Evolutionary conservation across 2,329 filamentous ascomycete genomes (phyloP), one percentile per base, ranked within the genome.

Genomic region (Ceratocystis alfenasii): DNA sequence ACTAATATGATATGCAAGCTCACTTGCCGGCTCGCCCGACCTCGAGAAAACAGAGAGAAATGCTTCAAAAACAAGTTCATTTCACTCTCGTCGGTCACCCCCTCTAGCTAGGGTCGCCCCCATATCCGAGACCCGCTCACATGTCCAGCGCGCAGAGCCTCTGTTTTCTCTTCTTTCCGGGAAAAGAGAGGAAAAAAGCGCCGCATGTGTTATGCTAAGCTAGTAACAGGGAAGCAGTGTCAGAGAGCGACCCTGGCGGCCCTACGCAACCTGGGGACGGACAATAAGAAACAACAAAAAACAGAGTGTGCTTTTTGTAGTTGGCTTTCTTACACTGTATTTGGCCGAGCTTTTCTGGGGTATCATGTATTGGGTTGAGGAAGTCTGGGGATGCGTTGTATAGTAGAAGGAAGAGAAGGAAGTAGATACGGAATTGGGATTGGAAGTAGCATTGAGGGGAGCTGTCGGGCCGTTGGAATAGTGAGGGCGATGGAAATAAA

Each of bases 311-410:
- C 1, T 55, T 55, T 28, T 30, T 17, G 20, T 41, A 41, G 36
- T 25, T 55, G 22, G 20, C n/a, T 30, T 25, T 6, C 25, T n/a
- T 5, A 15, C 25, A 5, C 28, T 55, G 25, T 20, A 55, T 55
- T 55, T 55, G 50, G 25, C 50, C 50, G 50, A 55, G 50, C 50
- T 20, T 55, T 55, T 55, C 50, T 55, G 50, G 50, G 50, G 50
- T 55, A 55, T 28, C 5, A 25, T 10, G 50, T 17, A 55, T 28
- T 28, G 22, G 50, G 10, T 28, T 55, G 50, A 25, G 20, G 5
- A 61, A 41, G 30, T 61, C 30, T 36, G 36, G 59, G 59, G 59
- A 44, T 20, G 28, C 3, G 25, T 17, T 41, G 8, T n/a, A 33
- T 10, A 10, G n/a, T 25, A 15, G 50, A 25, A 55, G 25, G 6